Evolutionary conservation across 2,329 filamentous ascomycete species (phyloP).

Genomic region (Fusarium agapanthi): DNA sequence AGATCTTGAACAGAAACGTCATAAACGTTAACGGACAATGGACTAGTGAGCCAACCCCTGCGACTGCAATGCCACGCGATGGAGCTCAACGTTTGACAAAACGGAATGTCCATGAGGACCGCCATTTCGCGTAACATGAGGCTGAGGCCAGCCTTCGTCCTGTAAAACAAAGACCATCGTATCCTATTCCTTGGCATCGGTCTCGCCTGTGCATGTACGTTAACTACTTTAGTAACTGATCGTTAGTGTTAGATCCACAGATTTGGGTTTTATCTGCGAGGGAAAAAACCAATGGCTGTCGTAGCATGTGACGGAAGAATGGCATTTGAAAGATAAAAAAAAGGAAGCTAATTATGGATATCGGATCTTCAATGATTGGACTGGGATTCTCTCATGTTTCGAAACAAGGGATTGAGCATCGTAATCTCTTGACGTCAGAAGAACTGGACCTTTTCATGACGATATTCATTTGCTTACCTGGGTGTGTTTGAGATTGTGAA

Average conservation of each 20-base stretch:
- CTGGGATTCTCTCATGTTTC: constrained; percentile 26
- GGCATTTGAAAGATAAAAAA: neutral
- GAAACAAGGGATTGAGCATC: constrained; percentile 23
- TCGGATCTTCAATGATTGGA: constrained; percentile 11
- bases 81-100: constrained; percentile 18
- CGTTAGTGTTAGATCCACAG: constrained; percentile 29
- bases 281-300: constrained; percentile 15
- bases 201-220: constrained; percentile 16
- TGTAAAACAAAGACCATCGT: constrained; percentile 20
- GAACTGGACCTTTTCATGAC: constrained; percentile 12
- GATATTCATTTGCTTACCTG: constrained; percentile 17
- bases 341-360: constrained; percentile 11
- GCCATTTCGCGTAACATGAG: constrained; percentile 9
- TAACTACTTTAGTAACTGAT: neutral
- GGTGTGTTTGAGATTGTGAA: neutral
- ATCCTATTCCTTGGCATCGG: constrained; percentile 32
- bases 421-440: constrained; percentile 33
- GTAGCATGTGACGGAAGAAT: constrained; percentile 29
- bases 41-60: constrained; percentile 11
- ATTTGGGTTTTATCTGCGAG: constrained; percentile 35
- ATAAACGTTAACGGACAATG: constrained; percentile 6
- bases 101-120: constrained; percentile 8
- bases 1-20: constrained; percentile 18
- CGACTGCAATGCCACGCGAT: constrained; percentile 32
- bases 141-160: constrained; percentile 10